Conservation (phyloP, 176 grass and related monocot genomes). For the Zea luxurians region DNA sequence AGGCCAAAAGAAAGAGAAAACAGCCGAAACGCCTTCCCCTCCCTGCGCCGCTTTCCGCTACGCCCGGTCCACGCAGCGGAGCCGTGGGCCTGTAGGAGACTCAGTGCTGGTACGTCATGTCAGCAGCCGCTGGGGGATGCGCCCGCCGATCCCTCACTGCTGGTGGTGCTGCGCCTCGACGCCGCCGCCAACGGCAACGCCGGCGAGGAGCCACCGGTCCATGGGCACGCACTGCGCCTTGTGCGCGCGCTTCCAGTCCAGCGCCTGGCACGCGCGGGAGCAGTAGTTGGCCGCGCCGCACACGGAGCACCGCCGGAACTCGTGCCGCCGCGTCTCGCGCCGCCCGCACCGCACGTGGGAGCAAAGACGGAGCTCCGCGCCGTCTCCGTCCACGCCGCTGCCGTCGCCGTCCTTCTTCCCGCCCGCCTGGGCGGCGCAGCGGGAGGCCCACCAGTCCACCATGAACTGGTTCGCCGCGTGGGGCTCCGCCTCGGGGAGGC, state of each 20-base stretch:
- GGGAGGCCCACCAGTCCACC: constrained; percentile 57
- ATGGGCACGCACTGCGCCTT: constrained; percentile 60
- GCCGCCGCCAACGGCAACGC: not conserved
- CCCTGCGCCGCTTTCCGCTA: not conserved
- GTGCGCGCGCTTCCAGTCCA: constrained; percentile 78
- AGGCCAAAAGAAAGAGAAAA: not conserved
- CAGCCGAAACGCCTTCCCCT: not conserved
- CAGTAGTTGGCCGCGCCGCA: constrained; percentile 90
- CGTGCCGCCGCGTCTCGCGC: constrained; percentile 75
- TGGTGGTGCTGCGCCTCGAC: not conserved
- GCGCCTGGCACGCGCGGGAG: constrained; percentile 87
- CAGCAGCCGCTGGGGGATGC: not conserved
- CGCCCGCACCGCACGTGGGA: constrained; percentile 67
- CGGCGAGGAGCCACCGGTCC: constrained; percentile 51
- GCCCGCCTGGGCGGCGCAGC: not conserved
- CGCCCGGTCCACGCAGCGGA: not conserved
- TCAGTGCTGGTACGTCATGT: not conserved
- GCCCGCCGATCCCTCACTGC: not conserved
- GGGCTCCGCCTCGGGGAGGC: constrained; percentile 53
- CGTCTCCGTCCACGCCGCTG: not conserved
- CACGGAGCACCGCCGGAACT: constrained; percentile 86
- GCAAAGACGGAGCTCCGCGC: constrained; percentile 48
- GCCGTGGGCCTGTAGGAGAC: not conserved
- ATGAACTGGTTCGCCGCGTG: constrained; percentile 78
- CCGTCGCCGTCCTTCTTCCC: not conserved